Evolutionary conservation across 2,329 filamentous ascomycete genomes (phyloP).

Genomic region (Aureobasidium sp.): DNA sequence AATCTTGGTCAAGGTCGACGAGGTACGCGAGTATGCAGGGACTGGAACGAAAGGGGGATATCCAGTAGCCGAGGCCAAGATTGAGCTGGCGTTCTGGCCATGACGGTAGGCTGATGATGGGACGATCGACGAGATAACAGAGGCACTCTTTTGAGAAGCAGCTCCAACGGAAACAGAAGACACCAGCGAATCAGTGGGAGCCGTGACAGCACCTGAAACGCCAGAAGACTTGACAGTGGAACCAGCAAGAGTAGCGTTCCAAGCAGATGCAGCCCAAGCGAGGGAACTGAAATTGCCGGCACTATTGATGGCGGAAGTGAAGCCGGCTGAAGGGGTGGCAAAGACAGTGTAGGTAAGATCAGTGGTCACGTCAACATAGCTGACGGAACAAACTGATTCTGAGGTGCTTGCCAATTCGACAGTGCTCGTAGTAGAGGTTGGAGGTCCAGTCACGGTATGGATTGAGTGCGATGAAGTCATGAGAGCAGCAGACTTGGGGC

Average conservation of each 20-base stretch:
- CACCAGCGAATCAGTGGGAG: not conserved
- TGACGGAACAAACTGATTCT: not conserved
- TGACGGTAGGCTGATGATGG: not conserved
- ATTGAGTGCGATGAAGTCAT: not conserved
- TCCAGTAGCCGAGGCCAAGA: not conserved
- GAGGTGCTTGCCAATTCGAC: constrained; percentile 2
- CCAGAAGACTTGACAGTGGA: not conserved
- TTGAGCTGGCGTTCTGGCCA: not conserved
- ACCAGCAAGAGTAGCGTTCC: not conserved
- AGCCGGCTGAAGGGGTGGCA: not conserved
- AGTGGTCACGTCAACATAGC: constrained; percentile 1
- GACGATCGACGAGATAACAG: not conserved
- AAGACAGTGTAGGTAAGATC: constrained; percentile 7
- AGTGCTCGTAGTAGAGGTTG: not conserved
- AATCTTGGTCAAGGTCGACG: constrained; percentile 1
- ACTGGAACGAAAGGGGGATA: not conserved
- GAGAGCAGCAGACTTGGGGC: not conserved
- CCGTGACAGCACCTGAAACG: not conserved
- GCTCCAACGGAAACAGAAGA: not conserved
- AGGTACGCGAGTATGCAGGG: not conserved
- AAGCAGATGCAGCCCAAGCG: not conserved
- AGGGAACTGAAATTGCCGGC: not conserved
- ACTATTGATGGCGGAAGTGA: not conserved
- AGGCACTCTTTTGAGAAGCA: not conserved
- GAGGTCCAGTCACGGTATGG: not conserved